phyloP scores from a whole-genome alignment of 2,329 filamentous ascomycete genomes.

The Exophiala oligosperma region DNA sequence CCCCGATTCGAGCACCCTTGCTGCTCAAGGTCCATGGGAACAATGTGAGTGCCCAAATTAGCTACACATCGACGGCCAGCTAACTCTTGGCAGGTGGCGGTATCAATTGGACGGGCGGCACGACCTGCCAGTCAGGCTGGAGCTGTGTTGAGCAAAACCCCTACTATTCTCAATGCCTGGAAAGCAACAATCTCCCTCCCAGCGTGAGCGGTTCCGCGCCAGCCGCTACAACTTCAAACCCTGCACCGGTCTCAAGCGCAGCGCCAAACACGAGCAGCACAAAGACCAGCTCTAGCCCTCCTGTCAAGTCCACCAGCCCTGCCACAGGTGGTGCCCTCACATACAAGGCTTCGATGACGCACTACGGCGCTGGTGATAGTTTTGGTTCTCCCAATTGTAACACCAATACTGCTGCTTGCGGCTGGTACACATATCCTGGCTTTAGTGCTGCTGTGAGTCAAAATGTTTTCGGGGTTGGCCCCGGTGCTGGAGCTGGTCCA shows the following conservation, averaged over 20 bases:
- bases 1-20: neutral
- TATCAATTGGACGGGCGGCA: conserved; percentile 36
- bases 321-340: conserved; percentile 9
- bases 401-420: conserved; percentile 38
- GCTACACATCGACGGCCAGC: neutral
- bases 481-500: conserved; percentile 38
- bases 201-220: neutral
- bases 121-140: conserved; percentile 35
- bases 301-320: conserved; percentile 11
- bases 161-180: conserved; percentile 42
- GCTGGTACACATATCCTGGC: conserved; percentile 35
- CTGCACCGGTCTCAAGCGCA: neutral
- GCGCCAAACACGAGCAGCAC: neutral
- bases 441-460: conserved; percentile 41
- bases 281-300: neutral
- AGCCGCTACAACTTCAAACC: neutral
- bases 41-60: conserved; percentile 17
- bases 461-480: conserved; percentile 41
- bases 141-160: conserved; percentile 36
- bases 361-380: conserved; percentile 37
- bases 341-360: conserved; percentile 36
- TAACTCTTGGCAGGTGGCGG: conserved; percentile 38
- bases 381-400: conserved; percentile 38
- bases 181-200: conserved; percentile 5
- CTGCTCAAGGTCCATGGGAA: conserved; percentile 16